Evolutionary conservation across 2,329 filamentous ascomycete species (phyloP).

Genomic region (Cladophialophora psammophila): DNA sequence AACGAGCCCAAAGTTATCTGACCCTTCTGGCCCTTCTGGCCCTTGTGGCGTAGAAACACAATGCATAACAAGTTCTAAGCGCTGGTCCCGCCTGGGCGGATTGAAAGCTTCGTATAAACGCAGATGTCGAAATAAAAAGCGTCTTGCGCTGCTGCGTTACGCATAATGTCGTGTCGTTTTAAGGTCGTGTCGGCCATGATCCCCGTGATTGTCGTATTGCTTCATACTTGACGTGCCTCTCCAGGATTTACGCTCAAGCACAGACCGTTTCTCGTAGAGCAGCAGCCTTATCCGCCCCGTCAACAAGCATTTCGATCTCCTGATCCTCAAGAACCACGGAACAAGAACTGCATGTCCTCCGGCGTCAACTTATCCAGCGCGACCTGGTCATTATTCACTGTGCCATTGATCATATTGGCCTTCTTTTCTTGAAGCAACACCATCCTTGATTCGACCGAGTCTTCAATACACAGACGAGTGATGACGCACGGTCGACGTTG

Average conservation of each 20-base stretch:
- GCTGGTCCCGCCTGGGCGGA: not conserved
- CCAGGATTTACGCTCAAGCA: not conserved
- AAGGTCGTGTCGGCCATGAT: not conserved
- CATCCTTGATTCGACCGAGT: slow-evolving; percentile 95
- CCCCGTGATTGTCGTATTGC: not conserved
- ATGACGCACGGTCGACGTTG: slow-evolving; percentile 94
- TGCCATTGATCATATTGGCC: slow-evolving; percentile 95
- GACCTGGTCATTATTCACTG: slow-evolving; percentile 89
- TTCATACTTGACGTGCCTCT: not conserved
- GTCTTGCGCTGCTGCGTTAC: not conserved
- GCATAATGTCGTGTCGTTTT: not conserved
- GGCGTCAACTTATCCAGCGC: slow-evolving; percentile 90
- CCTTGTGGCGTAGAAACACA: not conserved
- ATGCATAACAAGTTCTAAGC: not conserved
- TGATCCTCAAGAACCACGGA: slow-evolving; percentile 68
- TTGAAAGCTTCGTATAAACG: not conserved
- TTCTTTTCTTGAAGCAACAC: slow-evolving; percentile 98
- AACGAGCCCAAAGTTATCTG: not conserved
- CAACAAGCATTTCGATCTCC: not conserved
- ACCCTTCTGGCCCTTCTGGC: not conserved
- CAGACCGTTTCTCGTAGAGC: not conserved
- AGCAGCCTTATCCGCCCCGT: not conserved
- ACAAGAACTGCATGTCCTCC: slow-evolving; percentile 95
- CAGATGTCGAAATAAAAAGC: not conserved
- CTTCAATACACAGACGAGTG: slow-evolving; percentile 92